Evolutionary conservation across 1,284 basidiomycete species (phyloP).

Genomic region (Apiotrichum mycotoxinovorans): DNA sequence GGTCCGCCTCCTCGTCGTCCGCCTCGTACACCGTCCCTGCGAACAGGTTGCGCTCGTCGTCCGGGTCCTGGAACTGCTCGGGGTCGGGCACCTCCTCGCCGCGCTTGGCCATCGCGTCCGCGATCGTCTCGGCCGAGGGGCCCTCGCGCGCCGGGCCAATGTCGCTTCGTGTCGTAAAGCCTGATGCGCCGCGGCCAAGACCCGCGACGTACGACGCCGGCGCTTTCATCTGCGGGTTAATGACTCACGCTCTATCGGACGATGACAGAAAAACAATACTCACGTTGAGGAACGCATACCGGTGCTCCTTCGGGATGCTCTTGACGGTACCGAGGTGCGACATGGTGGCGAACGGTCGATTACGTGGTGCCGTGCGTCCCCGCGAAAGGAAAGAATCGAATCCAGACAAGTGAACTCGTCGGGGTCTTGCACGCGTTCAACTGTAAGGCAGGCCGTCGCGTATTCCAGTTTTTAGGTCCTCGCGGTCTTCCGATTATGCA

Average conservation of each 20-base stretch:
- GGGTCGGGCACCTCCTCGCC: slow-evolving; percentile 87
- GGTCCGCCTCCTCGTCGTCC: slow-evolving; percentile 96
- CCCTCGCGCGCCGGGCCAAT: slow-evolving; percentile 97
- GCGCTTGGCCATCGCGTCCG: slow-evolving; percentile 74
- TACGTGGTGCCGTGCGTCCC: neutral
- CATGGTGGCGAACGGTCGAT: slow-evolving; percentile 25
- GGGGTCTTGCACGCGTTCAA: too few relatives aligned
- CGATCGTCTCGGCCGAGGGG: slow-evolving; percentile 79
- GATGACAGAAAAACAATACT: slow-evolving; percentile 13
- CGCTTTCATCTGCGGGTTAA: slow-evolving; percentile 57
- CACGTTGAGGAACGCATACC: slow-evolving; percentile 45
- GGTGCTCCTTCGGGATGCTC: slow-evolving; percentile 45
- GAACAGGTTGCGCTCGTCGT: slow-evolving; percentile 95
- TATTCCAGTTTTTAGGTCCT: too few relatives aligned
- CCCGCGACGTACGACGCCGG: slow-evolving; percentile 93
- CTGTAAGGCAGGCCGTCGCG: too few relatives aligned
- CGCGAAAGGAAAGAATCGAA: neutral
- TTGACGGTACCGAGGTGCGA: slow-evolving; percentile 45
- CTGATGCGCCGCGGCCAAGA: slow-evolving; percentile 93
- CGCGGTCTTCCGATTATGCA: too few relatives aligned
- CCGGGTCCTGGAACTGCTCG: slow-evolving; percentile 85
- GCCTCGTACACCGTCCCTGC: slow-evolving; percentile 93
- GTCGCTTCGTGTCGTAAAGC: slow-evolving; percentile 97
- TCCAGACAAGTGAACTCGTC: too few relatives aligned
- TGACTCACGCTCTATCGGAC: neutral